Evolutionary conservation across 306 rosid genomes (phyloP), one percentile per base, ranked within the genome.

Genomic region (Cotoneaster glaucophyllus): DNA sequence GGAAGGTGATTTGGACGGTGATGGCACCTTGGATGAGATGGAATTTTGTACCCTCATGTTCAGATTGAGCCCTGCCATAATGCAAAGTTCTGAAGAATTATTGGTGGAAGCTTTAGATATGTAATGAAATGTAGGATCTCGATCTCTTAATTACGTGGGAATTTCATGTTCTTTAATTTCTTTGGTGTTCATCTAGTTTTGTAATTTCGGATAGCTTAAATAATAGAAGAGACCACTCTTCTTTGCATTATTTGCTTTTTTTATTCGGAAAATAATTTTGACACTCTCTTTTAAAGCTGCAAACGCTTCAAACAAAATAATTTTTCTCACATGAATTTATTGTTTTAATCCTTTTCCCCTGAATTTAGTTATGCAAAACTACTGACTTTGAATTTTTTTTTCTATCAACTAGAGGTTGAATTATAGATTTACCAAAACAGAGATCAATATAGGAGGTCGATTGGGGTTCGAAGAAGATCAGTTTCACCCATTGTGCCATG

Each of bases 1-100:
- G 67, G 98, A 91, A 87, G 98, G 98, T 3, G 98, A 93, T 79
- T 75, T 87, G 72, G 91, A 93, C 73, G 96, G 93, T 0, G 92
- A 91, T 87, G 98, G 90, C 7, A 86, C 85, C 58, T 86, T 93
- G 43, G 74, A 79, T 73, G 93, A 91, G 77, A 87, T 88, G 93
- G 98, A 93, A 77, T 93, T 93, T 69, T 93, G 92, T 31, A 90
- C 89, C 0, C 96, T 93, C 64, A 93, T 93, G 98, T 87, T 93
- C 75, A 90, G 88, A 86, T 69, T 93, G 84, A 93, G 98, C 56
- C 98, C 98, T 81, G 88, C 84, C 56, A 84, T 93, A 84, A 93
- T 93, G 97, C 83, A 74, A 44, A 78, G 65, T 26, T 89, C 93
- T 11, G 74, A 74, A 54, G 61, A 80, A 4, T 82, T 91, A 52